A percentile compares a stretch with the other conserved stretches of the same genome.
Evolutionary conservation across 169 alveolate genomes (phyloP).

Genomic region (Plasmodium knowlesi): DNA sequence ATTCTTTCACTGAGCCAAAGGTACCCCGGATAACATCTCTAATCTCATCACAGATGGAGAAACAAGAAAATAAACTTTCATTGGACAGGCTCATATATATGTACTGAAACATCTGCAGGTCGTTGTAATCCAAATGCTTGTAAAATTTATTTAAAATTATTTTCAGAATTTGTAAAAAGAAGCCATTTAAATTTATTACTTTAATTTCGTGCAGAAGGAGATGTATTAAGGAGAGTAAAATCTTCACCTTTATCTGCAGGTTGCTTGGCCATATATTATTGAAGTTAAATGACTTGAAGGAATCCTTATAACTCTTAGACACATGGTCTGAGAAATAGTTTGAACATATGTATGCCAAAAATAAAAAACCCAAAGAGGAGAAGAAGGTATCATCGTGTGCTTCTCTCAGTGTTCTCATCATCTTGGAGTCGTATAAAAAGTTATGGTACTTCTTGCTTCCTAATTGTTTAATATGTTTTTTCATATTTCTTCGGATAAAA

Average conservation of each 20-base stretch:
- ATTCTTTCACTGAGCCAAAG: not conserved
- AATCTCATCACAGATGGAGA: constrained; percentile 25
- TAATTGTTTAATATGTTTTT: constrained; percentile 21
- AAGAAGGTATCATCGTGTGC: constrained; percentile 19
- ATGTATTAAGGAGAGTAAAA: constrained; percentile 34
- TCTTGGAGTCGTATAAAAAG: constrained; percentile 38
- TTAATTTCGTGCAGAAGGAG: constrained; percentile 43
- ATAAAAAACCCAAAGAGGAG: constrained; percentile 39
- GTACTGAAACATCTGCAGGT: constrained; percentile 47
- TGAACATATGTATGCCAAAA: constrained; percentile 52
- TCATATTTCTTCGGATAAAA: constrained; percentile 16
- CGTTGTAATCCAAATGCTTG: constrained; percentile 45
- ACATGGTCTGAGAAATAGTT: constrained; percentile 58
- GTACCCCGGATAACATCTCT: not conserved
- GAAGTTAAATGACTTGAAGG: constrained; percentile 37
- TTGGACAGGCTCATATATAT: constrained; percentile 54
- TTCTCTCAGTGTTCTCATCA: not conserved
- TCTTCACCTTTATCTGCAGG: constrained; percentile 46
- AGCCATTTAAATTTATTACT: constrained; percentile 12
- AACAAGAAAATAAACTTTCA: constrained; percentile 36
- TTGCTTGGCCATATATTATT: constrained; percentile 53
- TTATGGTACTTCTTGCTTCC: constrained; percentile 12
- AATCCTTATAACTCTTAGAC: constrained; percentile 15
- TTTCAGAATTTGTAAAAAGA: constrained; percentile 41
- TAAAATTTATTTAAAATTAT: constrained; percentile 53